Conservation (phyloP, 139 green algal species). For the Gonium pectorale region DNA sequence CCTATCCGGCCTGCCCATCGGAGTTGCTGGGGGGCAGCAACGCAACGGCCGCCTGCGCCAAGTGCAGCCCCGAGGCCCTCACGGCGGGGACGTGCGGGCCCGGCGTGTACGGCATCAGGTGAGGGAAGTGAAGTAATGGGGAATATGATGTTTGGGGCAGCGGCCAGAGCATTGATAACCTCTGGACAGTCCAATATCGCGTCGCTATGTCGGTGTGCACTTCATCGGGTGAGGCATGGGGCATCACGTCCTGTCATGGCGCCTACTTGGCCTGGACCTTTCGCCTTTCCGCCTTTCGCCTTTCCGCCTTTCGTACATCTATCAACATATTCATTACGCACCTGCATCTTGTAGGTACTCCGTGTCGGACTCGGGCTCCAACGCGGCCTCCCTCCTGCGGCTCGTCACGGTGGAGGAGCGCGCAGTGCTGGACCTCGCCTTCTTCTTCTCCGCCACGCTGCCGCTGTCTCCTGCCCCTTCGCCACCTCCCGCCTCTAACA, state of each 20-base stretch:
- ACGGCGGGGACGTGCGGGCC: slow-evolving; percentile 14
- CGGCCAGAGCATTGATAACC: too few species aligned
- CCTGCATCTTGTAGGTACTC: slow-evolving; percentile 27
- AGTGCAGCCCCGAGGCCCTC: slow-evolving; percentile 6
- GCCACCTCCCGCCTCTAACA: not conserved
- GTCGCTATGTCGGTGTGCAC: too few species aligned
- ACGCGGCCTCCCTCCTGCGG: not conserved
- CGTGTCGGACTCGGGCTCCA: not conserved
- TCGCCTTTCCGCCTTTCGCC: too few species aligned
- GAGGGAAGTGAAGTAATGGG: not conserved
- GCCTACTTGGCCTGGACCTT: too few species aligned
- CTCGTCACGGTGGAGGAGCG: slow-evolving; percentile 25
- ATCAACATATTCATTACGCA: too few species aligned
- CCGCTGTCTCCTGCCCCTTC: not conserved
- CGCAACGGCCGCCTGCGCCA: not conserved
- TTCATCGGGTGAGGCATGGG: too few species aligned
- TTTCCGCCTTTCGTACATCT: too few species aligned
- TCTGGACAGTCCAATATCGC: too few species aligned
- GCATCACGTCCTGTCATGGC: too few species aligned
- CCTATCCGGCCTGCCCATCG: too few species aligned
- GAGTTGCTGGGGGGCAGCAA: too few species aligned
- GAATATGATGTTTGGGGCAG: too few species aligned
- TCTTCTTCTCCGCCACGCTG: not conserved
- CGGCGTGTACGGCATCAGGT: slow-evolving; percentile 26
- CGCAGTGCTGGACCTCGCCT: not conserved